Evolutionary conservation across 495 filamentous ascomycete genomes (phyloP).

Genomic region (Daldinia loculata): DNA sequence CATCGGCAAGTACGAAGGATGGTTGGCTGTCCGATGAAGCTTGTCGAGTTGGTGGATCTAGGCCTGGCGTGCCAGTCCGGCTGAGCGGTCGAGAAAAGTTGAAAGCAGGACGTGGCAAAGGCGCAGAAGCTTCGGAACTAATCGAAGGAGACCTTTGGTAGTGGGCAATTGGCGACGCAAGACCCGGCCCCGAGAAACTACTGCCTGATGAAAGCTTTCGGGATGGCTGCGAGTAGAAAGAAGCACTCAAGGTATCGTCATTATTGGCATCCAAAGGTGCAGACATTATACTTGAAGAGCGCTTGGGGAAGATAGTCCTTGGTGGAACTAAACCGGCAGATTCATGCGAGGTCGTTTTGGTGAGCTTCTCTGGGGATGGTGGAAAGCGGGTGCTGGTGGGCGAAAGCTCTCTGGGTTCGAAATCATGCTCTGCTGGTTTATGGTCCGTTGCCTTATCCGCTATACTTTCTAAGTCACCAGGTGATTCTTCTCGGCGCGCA

Average conservation of each 20-base stretch:
- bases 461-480: slow-evolving; percentile 43
- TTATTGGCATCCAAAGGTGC: slow-evolving; percentile 51
- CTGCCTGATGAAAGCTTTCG: slow-evolving; percentile 74
- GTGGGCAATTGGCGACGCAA: slow-evolving; percentile 66
- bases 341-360: slow-evolving; percentile 53
- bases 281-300: slow-evolving; percentile 59
- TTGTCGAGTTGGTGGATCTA: slow-evolving; percentile 66
- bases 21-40: slow-evolving; percentile 69
- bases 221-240: slow-evolving; percentile 54
- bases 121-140: slow-evolving; percentile 73
- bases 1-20: slow-evolving; percentile 67
- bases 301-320: slow-evolving; percentile 55
- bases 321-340: slow-evolving; percentile 53
- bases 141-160: slow-evolving; percentile 79
- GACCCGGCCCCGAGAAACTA: slow-evolving; percentile 44
- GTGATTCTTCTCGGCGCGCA: slow-evolving; percentile 56
- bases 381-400: slow-evolving; percentile 35
- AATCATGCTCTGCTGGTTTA: slow-evolving; percentile 10
- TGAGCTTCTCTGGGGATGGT: slow-evolving; percentile 51
- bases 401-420: slow-evolving; percentile 25
- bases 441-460: slow-evolving; percentile 12
- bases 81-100: slow-evolving; percentile 95
- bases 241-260: slow-evolving; percentile 53
- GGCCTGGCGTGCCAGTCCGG: slow-evolving; percentile 71
- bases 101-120: slow-evolving; percentile 75